These are phyloP conservation scores for Schoenoplectus tabernaemontani DNA, from an alignment of 202 grass and related monocot genomes.

Conservation along the genomic window DNA sequence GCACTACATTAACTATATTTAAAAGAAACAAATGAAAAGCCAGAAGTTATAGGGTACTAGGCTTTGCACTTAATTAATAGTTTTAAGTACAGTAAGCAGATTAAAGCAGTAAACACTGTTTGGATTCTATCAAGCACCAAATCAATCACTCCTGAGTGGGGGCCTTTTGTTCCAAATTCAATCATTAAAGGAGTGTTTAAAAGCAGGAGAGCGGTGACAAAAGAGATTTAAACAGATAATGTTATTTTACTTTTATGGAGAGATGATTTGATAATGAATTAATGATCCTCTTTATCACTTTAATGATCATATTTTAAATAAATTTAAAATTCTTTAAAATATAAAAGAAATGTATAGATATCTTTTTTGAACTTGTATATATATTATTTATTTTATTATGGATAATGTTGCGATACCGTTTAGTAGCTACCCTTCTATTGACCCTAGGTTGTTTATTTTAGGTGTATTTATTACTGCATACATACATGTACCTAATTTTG, in stretches of 20 bases:
- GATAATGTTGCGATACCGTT: neutral
- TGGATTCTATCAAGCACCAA: conserved; percentile 4
- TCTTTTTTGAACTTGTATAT: too few relatives aligned
- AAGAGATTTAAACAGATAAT: neutral
- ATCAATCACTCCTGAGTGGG: neutral
- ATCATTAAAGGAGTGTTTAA: neutral
- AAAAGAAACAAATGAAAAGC: neutral
- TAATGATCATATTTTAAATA: too few relatives aligned
- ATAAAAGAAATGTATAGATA: too few relatives aligned
- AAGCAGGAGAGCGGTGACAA: neutral
- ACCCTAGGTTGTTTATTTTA: too few relatives aligned
- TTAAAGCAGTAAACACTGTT: conserved; percentile 7
- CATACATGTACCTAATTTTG: too few relatives aligned
- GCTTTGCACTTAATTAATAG: neutral
- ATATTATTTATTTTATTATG: neutral
- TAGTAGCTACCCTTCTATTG: neutral
- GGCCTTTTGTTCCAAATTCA: neutral
- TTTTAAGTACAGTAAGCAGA: neutral
- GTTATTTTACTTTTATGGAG: neutral
- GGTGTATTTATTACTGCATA: too few relatives aligned
- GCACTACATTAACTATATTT: neutral
- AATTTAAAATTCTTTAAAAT: too few relatives aligned
- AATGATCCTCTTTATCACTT: too few relatives aligned
- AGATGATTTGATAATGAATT: neutral
- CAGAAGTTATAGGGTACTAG: neutral